A percentile compares a stretch with the other conserved stretches of the same genome.
Conservation (phyloP, 2,329 filamentous ascomycete species). For the Dactylonectria estremocensis region DNA sequence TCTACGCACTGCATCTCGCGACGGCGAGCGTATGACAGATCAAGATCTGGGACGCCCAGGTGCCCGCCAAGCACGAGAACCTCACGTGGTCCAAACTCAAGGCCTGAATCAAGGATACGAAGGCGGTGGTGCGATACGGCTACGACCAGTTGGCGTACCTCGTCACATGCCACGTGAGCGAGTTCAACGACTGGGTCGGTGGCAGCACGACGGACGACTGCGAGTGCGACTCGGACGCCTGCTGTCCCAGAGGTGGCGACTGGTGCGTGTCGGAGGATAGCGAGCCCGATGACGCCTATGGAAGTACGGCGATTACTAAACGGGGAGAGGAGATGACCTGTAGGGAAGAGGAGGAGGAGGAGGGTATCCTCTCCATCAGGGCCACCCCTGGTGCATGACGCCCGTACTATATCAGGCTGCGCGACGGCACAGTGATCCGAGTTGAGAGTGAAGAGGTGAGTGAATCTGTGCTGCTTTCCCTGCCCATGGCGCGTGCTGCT, state of each 20-base stretch:
- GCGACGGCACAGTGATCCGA: slow-evolving; percentile 9
- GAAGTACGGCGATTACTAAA: background rate
- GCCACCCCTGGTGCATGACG: background rate
- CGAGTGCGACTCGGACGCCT: slow-evolving; percentile 16
- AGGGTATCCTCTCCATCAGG: background rate
- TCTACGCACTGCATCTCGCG: slow-evolving; percentile 3
- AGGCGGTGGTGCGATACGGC: slow-evolving; percentile 15
- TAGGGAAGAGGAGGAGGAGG: slow-evolving; percentile 8
- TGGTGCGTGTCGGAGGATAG: slow-evolving; percentile 30
- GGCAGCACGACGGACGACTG: slow-evolving; percentile 15
- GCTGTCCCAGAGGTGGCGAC: slow-evolving; percentile 23
- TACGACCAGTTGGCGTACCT: slow-evolving; percentile 26
- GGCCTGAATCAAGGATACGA: slow-evolving; percentile 20
- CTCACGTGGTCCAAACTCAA: slow-evolving; percentile 21
- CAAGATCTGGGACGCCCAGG: slow-evolving; percentile 22
- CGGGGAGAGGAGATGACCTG: slow-evolving; percentile 23
- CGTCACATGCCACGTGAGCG: slow-evolving; percentile 10
- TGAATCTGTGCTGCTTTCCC: background rate
- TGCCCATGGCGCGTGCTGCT: background rate
- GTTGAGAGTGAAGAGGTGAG: slow-evolving; percentile 19
- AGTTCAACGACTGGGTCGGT: background rate
- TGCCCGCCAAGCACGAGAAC: slow-evolving; percentile 16
- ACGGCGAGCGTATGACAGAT: slow-evolving; percentile 15
- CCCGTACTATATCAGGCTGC: slow-evolving; percentile 20
- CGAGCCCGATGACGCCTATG: slow-evolving; percentile 12